phyloP scores from a whole-genome alignment of 2,329 filamentous ascomycete genomes.

The Thermomyces lanuginosus region DNA sequence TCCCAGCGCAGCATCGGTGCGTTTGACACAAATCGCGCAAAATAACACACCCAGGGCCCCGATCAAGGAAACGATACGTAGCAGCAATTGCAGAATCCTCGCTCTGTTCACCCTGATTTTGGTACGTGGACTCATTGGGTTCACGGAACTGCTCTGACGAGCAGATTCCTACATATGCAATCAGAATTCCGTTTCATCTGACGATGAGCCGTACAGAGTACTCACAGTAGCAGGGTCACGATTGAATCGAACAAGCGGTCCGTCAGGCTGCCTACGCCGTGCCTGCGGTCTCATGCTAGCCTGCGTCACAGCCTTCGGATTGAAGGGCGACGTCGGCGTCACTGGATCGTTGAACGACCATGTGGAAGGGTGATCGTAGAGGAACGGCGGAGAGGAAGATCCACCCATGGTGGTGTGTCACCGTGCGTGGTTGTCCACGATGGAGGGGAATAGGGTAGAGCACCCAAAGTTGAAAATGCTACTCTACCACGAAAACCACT shows the following conservation, averaged over 20 bases:
- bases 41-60: slow-evolving; percentile 56
- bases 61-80: slow-evolving; percentile 52
- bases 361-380: slow-evolving; percentile 47
- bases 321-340: slow-evolving; percentile 44
- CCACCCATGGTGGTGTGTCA: slow-evolving; percentile 31
- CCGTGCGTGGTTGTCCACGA: no score
- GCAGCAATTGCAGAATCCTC: slow-evolving; percentile 50
- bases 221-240: slow-evolving; percentile 59
- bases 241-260: slow-evolving; percentile 68
- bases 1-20: slow-evolving; percentile 45
- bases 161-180: slow-evolving; percentile 33
- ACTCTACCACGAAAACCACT: no score
- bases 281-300: slow-evolving; percentile 53
- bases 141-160: slow-evolving; percentile 45
- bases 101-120: slow-evolving; percentile 56
- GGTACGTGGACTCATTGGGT: slow-evolving; percentile 50
- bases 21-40: slow-evolving; percentile 60
- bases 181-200: background rate
- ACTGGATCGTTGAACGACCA: slow-evolving; percentile 35
- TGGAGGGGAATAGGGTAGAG: no score
- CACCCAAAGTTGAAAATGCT: no score
- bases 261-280: slow-evolving; percentile 48
- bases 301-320: slow-evolving; percentile 71
- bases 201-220: background rate
- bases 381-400: slow-evolving; percentile 46